Evolutionary conservation across 2,329 filamentous ascomycete species (phyloP).

Genomic region (Biscogniauxia mediterranea): DNA sequence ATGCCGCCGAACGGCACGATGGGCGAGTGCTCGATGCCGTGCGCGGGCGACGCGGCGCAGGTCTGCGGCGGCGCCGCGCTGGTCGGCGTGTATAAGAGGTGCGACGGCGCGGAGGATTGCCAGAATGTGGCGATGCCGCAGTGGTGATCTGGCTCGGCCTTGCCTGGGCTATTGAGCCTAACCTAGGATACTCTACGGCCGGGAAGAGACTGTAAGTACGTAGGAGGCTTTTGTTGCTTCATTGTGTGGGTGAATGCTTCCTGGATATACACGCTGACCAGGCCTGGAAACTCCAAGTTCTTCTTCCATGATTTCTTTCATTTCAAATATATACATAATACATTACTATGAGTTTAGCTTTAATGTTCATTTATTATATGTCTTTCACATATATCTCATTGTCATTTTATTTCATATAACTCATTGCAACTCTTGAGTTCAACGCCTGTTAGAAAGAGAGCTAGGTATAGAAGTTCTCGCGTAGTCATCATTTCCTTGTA

Average conservation of each 20-base stretch:
- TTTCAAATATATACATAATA: background rate
- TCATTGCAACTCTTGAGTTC: too few species aligned
- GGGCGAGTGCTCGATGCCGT: conserved; percentile 41
- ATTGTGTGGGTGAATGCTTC: background rate
- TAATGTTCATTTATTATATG: too few species aligned
- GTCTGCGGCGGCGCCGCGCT: conserved; percentile 38
- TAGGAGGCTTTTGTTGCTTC: background rate
- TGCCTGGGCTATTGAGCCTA: too few species aligned
- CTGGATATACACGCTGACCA: background rate
- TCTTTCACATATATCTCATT: too few species aligned
- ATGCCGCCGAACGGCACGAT: conserved; percentile 40
- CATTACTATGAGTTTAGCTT: too few species aligned
- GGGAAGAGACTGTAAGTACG: too few species aligned
- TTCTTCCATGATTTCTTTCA: background rate
- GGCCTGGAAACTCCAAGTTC: background rate
- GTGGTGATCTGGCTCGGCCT: background rate
- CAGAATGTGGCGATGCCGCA: conserved; percentile 16
- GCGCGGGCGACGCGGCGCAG: conserved; percentile 36
- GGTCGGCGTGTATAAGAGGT: conserved; percentile 37
- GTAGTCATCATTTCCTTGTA: too few species aligned
- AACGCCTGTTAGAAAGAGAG: too few species aligned
- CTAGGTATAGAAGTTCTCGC: too few species aligned
- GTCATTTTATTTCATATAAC: too few species aligned
- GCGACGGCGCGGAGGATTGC: conserved; percentile 24
- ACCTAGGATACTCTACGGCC: too few species aligned